phyloP scores from a whole-genome alignment of 345 rosid genomes.

The Carallia pectinifolia region DNA sequence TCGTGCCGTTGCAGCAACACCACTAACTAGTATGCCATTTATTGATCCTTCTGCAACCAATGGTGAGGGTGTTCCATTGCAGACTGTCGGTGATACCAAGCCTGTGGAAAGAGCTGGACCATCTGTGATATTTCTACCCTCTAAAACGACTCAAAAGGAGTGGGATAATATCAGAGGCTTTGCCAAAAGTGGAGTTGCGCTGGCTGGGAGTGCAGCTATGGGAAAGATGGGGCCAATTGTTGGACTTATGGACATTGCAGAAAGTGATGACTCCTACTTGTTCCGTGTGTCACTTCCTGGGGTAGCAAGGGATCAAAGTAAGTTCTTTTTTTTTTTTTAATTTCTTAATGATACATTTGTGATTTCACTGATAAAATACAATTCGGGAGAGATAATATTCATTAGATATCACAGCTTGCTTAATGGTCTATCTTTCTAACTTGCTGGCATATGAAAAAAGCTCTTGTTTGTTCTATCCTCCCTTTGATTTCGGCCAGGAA shows the following conservation, averaged over 20 bases:
- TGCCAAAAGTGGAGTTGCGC: conserved; percentile 47
- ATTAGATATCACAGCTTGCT: background rate
- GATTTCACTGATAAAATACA: conserved; percentile 1
- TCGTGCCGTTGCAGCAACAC: conserved; percentile 47
- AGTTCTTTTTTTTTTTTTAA: conserved; percentile 20
- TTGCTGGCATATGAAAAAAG: background rate
- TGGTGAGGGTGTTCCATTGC: conserved; percentile 24
- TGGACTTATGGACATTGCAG: conserved; percentile 62
- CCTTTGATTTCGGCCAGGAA: too few species aligned
- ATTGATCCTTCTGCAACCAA: conserved; percentile 40
- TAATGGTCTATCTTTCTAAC: background rate
- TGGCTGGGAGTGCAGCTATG: conserved; percentile 66
- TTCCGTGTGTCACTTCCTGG: conserved; percentile 74
- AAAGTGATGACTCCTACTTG: conserved; percentile 53
- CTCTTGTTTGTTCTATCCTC: too few species aligned
- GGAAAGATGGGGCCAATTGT: conserved; percentile 57
- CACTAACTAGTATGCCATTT: conserved; percentile 69
- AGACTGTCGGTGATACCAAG: conserved; percentile 17
- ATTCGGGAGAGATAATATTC: background rate
- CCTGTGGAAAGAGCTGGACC: conserved; percentile 38
- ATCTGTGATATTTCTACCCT: conserved; percentile 49
- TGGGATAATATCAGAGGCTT: conserved; percentile 32
- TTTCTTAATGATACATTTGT: background rate
- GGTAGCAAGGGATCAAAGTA: conserved; percentile 65
- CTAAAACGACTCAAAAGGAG: conserved; percentile 43